These are phyloP conservation scores for Ophiocordyceps camponoti-rufipedis DNA, from an alignment of 2,329 filamentous ascomycete species.

Conservation along the genomic window DNA sequence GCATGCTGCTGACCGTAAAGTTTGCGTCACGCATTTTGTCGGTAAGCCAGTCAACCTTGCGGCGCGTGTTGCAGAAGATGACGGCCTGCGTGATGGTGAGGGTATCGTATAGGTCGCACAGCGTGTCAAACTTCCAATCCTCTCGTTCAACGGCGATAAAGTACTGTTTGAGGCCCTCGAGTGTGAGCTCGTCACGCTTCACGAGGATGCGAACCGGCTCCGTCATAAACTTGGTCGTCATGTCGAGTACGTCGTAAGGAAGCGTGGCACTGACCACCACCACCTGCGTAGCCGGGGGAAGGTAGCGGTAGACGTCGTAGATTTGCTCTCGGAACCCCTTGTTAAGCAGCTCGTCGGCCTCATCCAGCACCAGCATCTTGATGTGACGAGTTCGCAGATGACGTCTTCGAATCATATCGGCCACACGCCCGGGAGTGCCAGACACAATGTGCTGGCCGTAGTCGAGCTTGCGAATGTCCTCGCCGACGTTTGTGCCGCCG, in stretches of 20 bases:
- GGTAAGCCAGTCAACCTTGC: slow-evolving; percentile 99
- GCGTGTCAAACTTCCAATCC: slow-evolving; percentile 98
- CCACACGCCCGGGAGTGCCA: slow-evolving; percentile 93
- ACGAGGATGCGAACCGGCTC: slow-evolving; percentile 97
- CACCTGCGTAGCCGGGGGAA: slow-evolving; percentile 95
- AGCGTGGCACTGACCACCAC: slow-evolving; percentile 96
- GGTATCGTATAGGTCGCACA: slow-evolving; percentile 97
- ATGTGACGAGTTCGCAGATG: slow-evolving; percentile 93
- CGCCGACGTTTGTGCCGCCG: slow-evolving; percentile 92
- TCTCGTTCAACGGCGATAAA: slow-evolving; percentile 99
- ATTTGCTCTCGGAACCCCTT: slow-evolving; percentile 99
- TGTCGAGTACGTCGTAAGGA: slow-evolving; percentile 96
- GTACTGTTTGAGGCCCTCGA: slow-evolving; percentile 99
- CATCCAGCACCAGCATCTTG: slow-evolving; percentile 99
- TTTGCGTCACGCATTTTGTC: slow-evolving; percentile 97
- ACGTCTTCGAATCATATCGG: slow-evolving; percentile 98
- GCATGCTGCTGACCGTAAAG: slow-evolving; percentile 99
- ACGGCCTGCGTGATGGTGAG: slow-evolving; percentile 98
- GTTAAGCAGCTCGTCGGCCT: slow-evolving; percentile 91
- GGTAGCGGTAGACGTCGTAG: slow-evolving; percentile 99
- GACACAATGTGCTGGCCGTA: slow-evolving; percentile 95
- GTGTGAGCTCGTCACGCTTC: slow-evolving; percentile 98
- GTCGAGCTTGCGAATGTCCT: slow-evolving; percentile 95
- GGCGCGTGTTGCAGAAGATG: slow-evolving; percentile 99
- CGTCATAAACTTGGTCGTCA: slow-evolving; percentile 99